A percentile compares a stretch with the other conserved stretches of the same genome.
These are phyloP conservation scores for Tephrocybe sp. DNA, from an alignment of 768 basidiomycete species.

Conservation along the genomic window DNA sequence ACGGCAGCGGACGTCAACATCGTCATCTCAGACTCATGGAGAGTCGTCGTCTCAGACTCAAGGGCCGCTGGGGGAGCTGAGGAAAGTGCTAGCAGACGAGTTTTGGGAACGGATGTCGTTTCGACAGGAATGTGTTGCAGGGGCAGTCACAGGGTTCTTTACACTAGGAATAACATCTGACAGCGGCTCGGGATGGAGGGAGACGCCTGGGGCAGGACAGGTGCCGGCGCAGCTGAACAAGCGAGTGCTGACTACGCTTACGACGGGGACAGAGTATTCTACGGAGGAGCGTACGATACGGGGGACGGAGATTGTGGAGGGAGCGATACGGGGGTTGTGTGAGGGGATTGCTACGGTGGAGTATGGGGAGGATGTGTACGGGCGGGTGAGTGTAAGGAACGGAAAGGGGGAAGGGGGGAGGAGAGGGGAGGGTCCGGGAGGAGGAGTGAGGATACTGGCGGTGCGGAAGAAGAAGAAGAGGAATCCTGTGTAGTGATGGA, in stretches of 20 bases:
- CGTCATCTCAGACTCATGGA: constrained; percentile 14
- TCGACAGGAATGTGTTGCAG: constrained; percentile 90
- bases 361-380: constrained; percentile 62
- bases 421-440: constrained; percentile 1
- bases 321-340: constrained; percentile 68
- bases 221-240: constrained; percentile 67
- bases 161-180: constrained; percentile 51
- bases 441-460: constrained; percentile 53
- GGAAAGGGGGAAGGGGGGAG: constrained; percentile 7
- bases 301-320: constrained; percentile 72
- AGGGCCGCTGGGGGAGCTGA: constrained; percentile 53
- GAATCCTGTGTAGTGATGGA: constrained; percentile 16
- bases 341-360: constrained; percentile 56
- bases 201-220: no score
- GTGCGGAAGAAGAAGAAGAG: constrained; percentile 60
- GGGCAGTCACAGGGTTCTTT: constrained; percentile 94
- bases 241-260: constrained; percentile 67
- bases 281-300: constrained; percentile 60
- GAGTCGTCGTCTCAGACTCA: constrained; percentile 13
- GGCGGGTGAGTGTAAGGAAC: constrained; percentile 54
- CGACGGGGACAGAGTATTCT: constrained; percentile 79
- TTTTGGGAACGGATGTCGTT: constrained; percentile 99
- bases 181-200: no score
- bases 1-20: constrained; percentile 40
- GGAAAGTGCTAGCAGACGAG: constrained; percentile 65